Evolutionary conservation across 1,139 yeast species (phyloP).

Genomic region (Suhomyces guaymorum): DNA sequence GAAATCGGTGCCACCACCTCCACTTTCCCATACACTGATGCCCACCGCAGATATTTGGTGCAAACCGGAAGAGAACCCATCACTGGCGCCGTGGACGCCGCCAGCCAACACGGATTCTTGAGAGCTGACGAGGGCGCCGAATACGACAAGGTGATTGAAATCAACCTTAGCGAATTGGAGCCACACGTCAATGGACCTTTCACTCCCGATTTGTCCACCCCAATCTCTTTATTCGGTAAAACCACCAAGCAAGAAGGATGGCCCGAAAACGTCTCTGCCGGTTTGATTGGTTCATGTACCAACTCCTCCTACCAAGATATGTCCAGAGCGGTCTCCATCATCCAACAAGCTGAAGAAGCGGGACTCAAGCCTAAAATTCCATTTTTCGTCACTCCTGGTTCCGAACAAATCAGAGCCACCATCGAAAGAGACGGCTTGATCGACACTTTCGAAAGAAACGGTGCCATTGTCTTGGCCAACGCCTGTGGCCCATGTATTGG

Average conservation of each 20-base stretch:
- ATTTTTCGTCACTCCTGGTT: slow-evolving; percentile 94
- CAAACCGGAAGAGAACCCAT: slow-evolving; percentile 83
- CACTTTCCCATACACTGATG: slow-evolving; percentile 90
- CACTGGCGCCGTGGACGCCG: slow-evolving; percentile 75
- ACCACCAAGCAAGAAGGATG: slow-evolving; percentile 68
- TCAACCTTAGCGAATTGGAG: slow-evolving; percentile 71
- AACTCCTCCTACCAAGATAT: slow-evolving; percentile 97
- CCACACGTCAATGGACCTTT: slow-evolving; percentile 94
- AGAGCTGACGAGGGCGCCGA: slow-evolving; percentile 79
- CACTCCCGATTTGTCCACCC: slow-evolving; percentile 92
- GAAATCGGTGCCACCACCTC: slow-evolving; percentile 99
- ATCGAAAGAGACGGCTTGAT: slow-evolving; percentile 92
- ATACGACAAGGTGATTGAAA: slow-evolving; percentile 81
- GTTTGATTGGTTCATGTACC: slow-evolving; percentile 96
- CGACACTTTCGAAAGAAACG: slow-evolving; percentile 75
- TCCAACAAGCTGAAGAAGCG: slow-evolving; percentile 76
- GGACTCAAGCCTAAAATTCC: slow-evolving; percentile 93
- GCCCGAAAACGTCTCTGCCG: slow-evolving; percentile 83
- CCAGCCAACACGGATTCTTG: slow-evolving; percentile 61
- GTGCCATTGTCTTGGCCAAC: slow-evolving; percentile 89
- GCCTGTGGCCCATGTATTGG: slow-evolving; percentile 99
- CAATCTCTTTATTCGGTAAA: slow-evolving; percentile 68
- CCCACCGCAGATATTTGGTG: slow-evolving; percentile 75
- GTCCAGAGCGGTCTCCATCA: slow-evolving; percentile 90
- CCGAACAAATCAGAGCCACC: slow-evolving; percentile 98